Percentiles rank a stretch among this genome's conserved stretches.
These are phyloP conservation scores for Silene noctiflora DNA, from an alignment of 179 eudicot genomes.

Conservation along the genomic window DNA sequence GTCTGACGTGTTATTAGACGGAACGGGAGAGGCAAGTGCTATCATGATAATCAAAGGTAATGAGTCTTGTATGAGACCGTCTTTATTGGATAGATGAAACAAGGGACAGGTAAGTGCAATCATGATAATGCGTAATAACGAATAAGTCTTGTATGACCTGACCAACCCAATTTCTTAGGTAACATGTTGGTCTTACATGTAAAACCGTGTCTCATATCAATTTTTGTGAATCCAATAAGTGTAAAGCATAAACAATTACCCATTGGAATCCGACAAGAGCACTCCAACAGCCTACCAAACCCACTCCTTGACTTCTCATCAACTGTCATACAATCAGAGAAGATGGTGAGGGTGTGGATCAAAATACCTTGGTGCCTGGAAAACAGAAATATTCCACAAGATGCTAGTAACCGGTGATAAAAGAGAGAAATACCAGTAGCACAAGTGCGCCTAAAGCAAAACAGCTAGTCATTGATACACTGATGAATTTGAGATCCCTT, in stretches of 20 bases:
- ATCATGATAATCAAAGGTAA: neutral
- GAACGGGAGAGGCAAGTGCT: neutral
- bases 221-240: neutral
- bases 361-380: neutral
- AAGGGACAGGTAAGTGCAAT: neutral
- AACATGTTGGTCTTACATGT: neutral
- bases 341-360: neutral
- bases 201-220: neutral
- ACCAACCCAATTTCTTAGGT: neutral
- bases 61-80: neutral
- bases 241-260: constrained; percentile 36
- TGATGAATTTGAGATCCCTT: constrained; percentile 76
- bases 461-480: constrained; percentile 70
- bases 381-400: neutral
- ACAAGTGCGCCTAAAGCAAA: constrained; percentile 60
- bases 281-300: constrained; percentile 77
- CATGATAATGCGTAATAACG: neutral
- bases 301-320: constrained; percentile 59
- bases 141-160: neutral
- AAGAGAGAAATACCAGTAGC: constrained; percentile 45
- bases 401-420: constrained; percentile 7
- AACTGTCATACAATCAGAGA: constrained; percentile 42
- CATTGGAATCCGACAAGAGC: constrained; percentile 72
- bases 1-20: neutral
- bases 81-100: neutral